Conservation (phyloP, 345 rosid species). For the Lepidium sativum region DNA sequence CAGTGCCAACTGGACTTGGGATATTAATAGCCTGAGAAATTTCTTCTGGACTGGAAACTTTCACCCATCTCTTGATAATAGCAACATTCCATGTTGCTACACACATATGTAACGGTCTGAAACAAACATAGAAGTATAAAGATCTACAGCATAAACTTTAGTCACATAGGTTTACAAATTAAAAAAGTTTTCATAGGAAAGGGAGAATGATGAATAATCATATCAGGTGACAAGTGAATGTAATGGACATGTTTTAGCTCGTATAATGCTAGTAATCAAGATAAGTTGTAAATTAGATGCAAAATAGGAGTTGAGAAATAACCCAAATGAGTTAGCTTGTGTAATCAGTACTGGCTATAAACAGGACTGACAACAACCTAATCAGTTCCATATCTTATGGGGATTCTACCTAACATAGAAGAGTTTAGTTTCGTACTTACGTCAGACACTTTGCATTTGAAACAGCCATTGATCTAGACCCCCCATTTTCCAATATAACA, state of each 20-base stretch:
- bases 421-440: slow-evolving; percentile 38
- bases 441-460: slow-evolving; percentile 69
- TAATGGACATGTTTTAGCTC: neutral
- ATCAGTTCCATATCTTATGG: slow-evolving; percentile 1
- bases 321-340: neutral
- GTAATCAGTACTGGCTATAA: neutral
- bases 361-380: neutral
- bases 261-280: neutral
- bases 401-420: neutral
- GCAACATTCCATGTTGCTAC: slow-evolving; percentile 84
- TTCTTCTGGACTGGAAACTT: slow-evolving; percentile 64
- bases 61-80: slow-evolving; percentile 88
- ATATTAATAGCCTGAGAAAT: slow-evolving; percentile 66
- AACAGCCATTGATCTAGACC: slow-evolving; percentile 79
- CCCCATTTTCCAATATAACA: slow-evolving; percentile 84
- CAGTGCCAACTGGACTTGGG: slow-evolving; percentile 77
- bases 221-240: neutral
- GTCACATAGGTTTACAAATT: neutral
- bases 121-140: slow-evolving; percentile 13
- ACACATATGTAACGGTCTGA: slow-evolving; percentile 89
- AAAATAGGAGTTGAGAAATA: neutral
- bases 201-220: neutral
- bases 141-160: neutral
- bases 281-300: neutral
- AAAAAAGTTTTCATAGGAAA: neutral